Evolutionary conservation across 805 yeast genomes (phyloP).

Genomic region (Wickerhamiella bombiphila): DNA sequence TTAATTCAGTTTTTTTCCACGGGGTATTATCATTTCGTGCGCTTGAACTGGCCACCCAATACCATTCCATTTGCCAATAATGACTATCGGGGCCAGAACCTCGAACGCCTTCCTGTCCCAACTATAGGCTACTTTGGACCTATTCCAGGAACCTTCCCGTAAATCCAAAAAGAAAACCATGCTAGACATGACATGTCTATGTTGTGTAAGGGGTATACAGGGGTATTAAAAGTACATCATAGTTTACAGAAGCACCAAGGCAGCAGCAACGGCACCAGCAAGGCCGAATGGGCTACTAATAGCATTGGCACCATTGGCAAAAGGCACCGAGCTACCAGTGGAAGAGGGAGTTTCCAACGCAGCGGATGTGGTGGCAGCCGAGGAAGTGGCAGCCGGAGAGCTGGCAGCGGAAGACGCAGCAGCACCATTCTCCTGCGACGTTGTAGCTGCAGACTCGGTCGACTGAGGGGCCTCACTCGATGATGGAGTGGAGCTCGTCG

Average conservation of each 20-base stretch:
- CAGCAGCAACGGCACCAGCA: slow-evolving; percentile 11
- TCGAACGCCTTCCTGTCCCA: slow-evolving; percentile 8
- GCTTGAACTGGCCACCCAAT: slow-evolving; percentile 40
- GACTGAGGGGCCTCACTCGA: neutral
- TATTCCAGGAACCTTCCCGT: neutral
- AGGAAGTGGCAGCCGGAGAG: slow-evolving; percentile 4
- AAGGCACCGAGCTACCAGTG: slow-evolving; percentile 1
- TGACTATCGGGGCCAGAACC: slow-evolving; percentile 1
- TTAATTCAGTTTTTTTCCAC: slow-evolving; percentile 41
- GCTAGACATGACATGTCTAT: neutral
- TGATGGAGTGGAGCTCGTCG: neutral
- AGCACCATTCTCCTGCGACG: slow-evolving; percentile 2
- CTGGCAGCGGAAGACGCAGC: slow-evolving; percentile 4
- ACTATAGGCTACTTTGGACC: slow-evolving; percentile 24
- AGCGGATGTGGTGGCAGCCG: slow-evolving; percentile 6
- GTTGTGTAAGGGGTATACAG: no score
- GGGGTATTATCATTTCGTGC: slow-evolving; percentile 28
- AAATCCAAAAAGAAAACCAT: neutral
- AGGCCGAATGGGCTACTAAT: neutral
- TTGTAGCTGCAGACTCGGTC: neutral
- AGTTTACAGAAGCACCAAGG: slow-evolving; percentile 12
- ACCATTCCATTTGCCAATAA: neutral
- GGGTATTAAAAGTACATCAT: no score
- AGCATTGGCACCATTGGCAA: slow-evolving; percentile 4
- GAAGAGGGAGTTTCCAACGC: slow-evolving; percentile 2